A percentile compares a stretch with the other conserved stretches of the same genome.
phyloP scores from a whole-genome alignment of 2,329 filamentous ascomycete genomes.

The Didymella exigua region DNA sequence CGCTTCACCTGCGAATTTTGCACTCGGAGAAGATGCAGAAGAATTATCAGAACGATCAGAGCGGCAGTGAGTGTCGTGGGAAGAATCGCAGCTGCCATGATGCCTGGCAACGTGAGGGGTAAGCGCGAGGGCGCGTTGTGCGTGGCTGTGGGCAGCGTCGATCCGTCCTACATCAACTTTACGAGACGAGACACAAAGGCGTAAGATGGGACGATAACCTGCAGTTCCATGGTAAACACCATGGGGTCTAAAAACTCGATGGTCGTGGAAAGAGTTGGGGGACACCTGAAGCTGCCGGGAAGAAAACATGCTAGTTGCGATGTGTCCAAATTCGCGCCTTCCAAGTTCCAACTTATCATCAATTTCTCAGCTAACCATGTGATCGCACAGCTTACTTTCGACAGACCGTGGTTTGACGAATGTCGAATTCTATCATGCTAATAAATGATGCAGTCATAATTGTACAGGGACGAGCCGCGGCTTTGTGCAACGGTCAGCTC shows the following conservation, averaged over 20 bases:
- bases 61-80: not conserved
- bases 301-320: not conserved
- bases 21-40: conserved; percentile 16
- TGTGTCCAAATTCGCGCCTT: no score
- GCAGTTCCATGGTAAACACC: not conserved
- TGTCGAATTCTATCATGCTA: not conserved
- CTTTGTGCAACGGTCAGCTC: not conserved
- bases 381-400: not conserved
- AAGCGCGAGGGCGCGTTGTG: not conserved
- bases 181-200: not conserved
- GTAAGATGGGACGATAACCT: not conserved
- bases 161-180: no score
- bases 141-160: not conserved
- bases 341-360: not conserved
- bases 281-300: not conserved
- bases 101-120: not conserved
- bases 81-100: not conserved
- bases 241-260: not conserved
- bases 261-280: not conserved
- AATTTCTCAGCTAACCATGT: not conserved
- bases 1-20: conserved; percentile 17
- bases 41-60: not conserved
- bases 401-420: not conserved
- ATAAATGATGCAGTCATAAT: not conserved
- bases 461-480: not conserved